phyloP scores from a whole-genome alignment of 2,329 filamentous ascomycete species.

The Aspergillus fructus region DNA sequence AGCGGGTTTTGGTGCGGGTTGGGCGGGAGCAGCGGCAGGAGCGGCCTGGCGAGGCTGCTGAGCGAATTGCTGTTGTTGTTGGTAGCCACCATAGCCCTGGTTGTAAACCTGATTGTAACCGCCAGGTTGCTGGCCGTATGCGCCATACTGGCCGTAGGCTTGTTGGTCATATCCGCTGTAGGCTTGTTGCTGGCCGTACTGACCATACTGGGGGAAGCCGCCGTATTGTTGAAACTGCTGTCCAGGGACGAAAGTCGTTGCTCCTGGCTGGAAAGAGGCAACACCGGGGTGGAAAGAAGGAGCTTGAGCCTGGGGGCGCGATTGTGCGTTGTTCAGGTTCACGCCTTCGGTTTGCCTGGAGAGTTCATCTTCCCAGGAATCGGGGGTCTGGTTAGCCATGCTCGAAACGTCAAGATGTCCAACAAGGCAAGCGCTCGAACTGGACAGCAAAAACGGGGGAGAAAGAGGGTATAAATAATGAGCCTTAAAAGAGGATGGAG shows the following conservation, averaged over 20 bases:
- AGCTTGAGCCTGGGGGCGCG: constrained; percentile 49
- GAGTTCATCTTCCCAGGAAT: constrained; percentile 94
- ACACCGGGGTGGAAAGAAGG: constrained; percentile 65
- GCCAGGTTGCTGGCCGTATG: constrained; percentile 41
- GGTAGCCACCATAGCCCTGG: constrained; percentile 43
- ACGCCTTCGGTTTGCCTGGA: constrained; percentile 74
- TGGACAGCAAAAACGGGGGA: constrained; percentile 12
- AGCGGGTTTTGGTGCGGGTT: constrained; percentile 36
- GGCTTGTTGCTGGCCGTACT: constrained; percentile 47
- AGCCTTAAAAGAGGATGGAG: constrained; percentile 12
- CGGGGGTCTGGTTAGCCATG: constrained; percentile 75
- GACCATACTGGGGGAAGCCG: constrained; percentile 52
- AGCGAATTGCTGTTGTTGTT: constrained; percentile 38
- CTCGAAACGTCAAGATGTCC: constrained; percentile 29
- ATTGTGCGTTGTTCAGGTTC: constrained; percentile 66
- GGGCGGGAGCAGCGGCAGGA: constrained; percentile 35
- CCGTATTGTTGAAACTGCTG: constrained; percentile 63
- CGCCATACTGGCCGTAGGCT: constrained; percentile 45
- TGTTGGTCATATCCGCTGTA: constrained; percentile 52
- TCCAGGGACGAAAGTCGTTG: constrained; percentile 70
- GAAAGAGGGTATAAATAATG: constrained; percentile 12
- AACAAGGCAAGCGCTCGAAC: constrained; percentile 24
- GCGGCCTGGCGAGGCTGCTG: constrained; percentile 46
- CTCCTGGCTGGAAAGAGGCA: constrained; percentile 63
- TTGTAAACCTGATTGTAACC: constrained; percentile 46